Base-by-base conservation (phyloP, 805 yeast species). In the Hanseniaspora singularis region DNA sequence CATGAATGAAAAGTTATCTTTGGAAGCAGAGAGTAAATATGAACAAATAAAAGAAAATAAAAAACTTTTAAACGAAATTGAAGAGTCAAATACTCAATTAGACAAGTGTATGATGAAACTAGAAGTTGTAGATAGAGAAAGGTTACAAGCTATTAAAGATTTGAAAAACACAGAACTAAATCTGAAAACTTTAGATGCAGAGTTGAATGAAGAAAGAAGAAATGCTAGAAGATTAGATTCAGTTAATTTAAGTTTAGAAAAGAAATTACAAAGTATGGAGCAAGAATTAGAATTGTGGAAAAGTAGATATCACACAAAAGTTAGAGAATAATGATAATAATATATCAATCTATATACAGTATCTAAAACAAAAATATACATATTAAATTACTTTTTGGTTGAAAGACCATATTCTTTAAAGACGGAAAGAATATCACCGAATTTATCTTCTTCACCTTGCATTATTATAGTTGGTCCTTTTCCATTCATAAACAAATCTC, bases 381-480 rank as follows among this genome's bases (percentile, higher is more conserved):
- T 22, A 11, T 22, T 14, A 20, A 20, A 9, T 20, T 32, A 37
- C 10, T 48, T 37, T 32, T 37, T 31, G 14, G 16, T 40, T 30
- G 51, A 49, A 4, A 47, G 43, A 22, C 96, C 96, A 57, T 79
- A 84, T 49, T 73, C 70, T 49, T 69, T 70, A 51, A 85, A 65
- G 20, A 79, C 76, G 11, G 64, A 72, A 20, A 74, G 74, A 16
- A 89, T 78, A 60, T 92, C 95, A 11, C 96, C 96, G 63, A 88
- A 86, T 11, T 75, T 65, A 36, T 78, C 87, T 57, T 94, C 73
- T 45, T 81, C 77, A 46, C 97, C 97, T 68, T 86, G 94, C 69
- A 86, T 75, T 7, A 87, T 92, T 26, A 87, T 69, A 1, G 95
- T 82, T n/a, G 96, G 92, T 51, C 70, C 78, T 22, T 75, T 70